Evolutionary conservation across 305 asterid genomes (phyloP).

Genomic region (Fraxinus paxiana): DNA sequence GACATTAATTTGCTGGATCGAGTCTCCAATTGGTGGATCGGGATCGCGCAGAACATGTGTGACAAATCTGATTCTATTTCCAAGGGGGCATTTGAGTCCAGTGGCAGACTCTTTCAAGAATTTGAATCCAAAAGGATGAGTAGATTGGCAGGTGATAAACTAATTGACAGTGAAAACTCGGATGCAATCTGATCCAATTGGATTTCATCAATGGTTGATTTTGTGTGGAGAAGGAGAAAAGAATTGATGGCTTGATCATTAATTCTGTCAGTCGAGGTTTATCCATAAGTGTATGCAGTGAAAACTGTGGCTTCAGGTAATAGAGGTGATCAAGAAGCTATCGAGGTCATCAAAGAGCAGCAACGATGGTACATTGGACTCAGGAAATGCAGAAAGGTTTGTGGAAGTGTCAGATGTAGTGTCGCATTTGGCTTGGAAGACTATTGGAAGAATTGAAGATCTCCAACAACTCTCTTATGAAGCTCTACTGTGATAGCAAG

Average conservation of each 20-base stretch:
- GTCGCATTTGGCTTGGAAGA: no score
- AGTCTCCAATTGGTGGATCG: constrained; percentile 75
- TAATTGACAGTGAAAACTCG: constrained; percentile 73
- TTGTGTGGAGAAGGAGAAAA: constrained; percentile 66
- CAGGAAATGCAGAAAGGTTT: constrained; percentile 60
- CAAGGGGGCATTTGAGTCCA: constrained; percentile 71
- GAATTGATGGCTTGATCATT: constrained; percentile 64
- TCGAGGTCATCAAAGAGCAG: constrained; percentile 58
- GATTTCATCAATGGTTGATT: constrained; percentile 74
- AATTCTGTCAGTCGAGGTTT: constrained; percentile 65
- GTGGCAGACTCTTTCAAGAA: constrained; percentile 78
- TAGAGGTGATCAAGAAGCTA: constrained; percentile 65
- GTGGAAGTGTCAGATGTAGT: constrained; percentile 81
- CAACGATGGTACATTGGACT: constrained; percentile 31
- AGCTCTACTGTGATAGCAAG: no score
- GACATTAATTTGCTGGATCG: constrained; percentile 73
- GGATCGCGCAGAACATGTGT: constrained; percentile 70
- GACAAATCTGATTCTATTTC: constrained; percentile 71
- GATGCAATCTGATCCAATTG: constrained; percentile 82
- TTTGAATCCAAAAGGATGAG: constrained; percentile 87
- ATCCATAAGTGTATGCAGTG: constrained; percentile 69
- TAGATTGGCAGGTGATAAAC: constrained; percentile 80
- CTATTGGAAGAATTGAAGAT: no score
- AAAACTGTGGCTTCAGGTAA: constrained; percentile 72
- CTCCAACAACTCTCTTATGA: no score